phyloP scores from a whole-genome alignment of 1,284 basidiomycete species.

The Ustilago cynodontis region DNA sequence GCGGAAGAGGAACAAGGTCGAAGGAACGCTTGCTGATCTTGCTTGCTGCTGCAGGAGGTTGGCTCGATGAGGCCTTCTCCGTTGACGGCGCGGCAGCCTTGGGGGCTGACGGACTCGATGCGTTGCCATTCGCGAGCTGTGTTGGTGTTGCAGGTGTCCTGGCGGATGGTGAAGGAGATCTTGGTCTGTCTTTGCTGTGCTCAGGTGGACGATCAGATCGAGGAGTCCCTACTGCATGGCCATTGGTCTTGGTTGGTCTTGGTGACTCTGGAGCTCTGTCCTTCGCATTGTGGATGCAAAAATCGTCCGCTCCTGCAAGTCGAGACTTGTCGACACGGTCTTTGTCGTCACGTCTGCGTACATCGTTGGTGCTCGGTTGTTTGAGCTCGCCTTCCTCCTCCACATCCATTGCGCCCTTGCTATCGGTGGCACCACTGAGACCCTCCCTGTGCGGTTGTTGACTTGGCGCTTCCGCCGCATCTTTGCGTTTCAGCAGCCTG shows the following conservation, averaged over 20 bases:
- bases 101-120: neutral
- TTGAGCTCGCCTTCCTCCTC: constrained; percentile 18
- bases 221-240: neutral
- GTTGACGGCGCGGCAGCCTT: neutral
- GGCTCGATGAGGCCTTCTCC: neutral
- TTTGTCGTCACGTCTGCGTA: neutral
- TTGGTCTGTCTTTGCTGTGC: constrained; percentile 9
- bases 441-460: neutral
- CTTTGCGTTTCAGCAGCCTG: constrained; percentile 17
- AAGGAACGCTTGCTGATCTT: constrained; percentile 25
- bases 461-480: neutral
- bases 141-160: neutral
- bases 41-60: neutral
- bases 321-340: neutral
- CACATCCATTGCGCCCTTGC: neutral
- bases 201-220: neutral
- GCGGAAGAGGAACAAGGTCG: constrained; percentile 45
- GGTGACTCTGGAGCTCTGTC: neutral
- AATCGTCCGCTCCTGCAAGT: neutral
- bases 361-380: neutral
- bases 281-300: neutral
- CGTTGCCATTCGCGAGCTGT: neutral
- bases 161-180: constrained; percentile 5
- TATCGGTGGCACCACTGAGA: neutral
- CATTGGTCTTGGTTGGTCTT: neutral